These are phyloP conservation scores for Danielozyma ontarioensis DNA, from an alignment of 805 yeast genomes.

Conservation along the genomic window DNA sequence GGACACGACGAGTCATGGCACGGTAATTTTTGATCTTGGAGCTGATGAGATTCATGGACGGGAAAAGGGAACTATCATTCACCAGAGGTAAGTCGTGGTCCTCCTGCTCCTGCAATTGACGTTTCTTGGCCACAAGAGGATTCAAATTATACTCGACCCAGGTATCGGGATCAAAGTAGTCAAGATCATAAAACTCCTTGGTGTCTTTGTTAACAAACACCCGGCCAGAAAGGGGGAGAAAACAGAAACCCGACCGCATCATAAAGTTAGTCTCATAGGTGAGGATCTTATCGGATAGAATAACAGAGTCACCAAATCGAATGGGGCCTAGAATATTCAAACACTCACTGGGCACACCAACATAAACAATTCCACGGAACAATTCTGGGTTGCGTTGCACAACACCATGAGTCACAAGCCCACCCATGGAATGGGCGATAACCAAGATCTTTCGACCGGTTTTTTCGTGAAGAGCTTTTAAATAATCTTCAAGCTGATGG, in stretches of 20 bases:
- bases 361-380: slow-evolving; percentile 73
- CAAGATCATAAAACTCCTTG: slow-evolving; percentile 55
- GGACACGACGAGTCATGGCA: slow-evolving; percentile 11
- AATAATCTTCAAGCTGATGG: slow-evolving; percentile 43
- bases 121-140: slow-evolving; percentile 56
- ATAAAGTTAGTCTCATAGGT: slow-evolving; percentile 80
- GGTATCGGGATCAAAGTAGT: slow-evolving; percentile 72
- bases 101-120: slow-evolving; percentile 21
- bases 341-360: slow-evolving; percentile 81
- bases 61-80: too few relatives aligned
- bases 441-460: slow-evolving; percentile 60
- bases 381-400: slow-evolving; percentile 63
- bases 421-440: slow-evolving; percentile 95
- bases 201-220: slow-evolving; percentile 64
- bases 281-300: slow-evolving; percentile 66
- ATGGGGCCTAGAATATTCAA: slow-evolving; percentile 84
- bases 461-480: slow-evolving; percentile 40
- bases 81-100: too few relatives aligned
- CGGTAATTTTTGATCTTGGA: slow-evolving; percentile 22
- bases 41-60: slow-evolving; percentile 22
- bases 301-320: slow-evolving; percentile 73
- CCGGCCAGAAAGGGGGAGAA: slow-evolving; percentile 71
- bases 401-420: slow-evolving; percentile 75
- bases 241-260: slow-evolving; percentile 80
- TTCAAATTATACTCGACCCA: slow-evolving; percentile 76